These are phyloP conservation scores for Monosporascus cannonballus DNA, from an alignment of 2,329 filamentous ascomycete genomes.

Conservation along the genomic window DNA sequence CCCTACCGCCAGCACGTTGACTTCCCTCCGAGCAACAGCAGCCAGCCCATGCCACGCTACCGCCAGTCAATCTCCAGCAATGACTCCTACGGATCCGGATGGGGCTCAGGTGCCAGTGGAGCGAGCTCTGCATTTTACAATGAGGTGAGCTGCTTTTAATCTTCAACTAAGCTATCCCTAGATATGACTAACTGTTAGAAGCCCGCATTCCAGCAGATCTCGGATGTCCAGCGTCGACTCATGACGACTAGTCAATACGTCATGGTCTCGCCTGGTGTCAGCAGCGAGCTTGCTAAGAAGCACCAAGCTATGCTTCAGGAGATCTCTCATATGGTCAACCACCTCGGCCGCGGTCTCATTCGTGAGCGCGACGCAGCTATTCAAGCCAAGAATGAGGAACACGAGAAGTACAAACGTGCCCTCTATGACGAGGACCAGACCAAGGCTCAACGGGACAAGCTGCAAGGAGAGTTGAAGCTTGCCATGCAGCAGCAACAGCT, in stretches of 20 bases:
- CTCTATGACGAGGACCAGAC: constrained; percentile 3
- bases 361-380: constrained; percentile 11
- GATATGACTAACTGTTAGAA: neutral
- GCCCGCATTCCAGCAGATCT: constrained; percentile 4
- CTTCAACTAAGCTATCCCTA: neutral
- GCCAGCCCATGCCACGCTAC: neutral
- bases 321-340: constrained; percentile 13
- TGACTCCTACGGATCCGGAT: neutral
- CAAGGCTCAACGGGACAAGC: constrained; percentile 1
- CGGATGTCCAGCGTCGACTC: constrained; percentile 9
- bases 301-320: constrained; percentile 14
- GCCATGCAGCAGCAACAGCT: constrained; percentile 8
- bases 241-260: constrained; percentile 15
- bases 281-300: constrained; percentile 5
- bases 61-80: constrained; percentile 1
- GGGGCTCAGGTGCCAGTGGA: neutral
- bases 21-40: neutral
- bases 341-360: constrained; percentile 6
- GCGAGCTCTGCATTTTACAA: neutral
- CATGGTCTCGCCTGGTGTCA: constrained; percentile 13
- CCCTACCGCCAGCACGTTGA: constrained; percentile 1
- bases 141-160: constrained; percentile 1
- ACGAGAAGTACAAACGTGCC: constrained; percentile 7
- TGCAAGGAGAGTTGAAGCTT: constrained; percentile 1
- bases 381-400: constrained; percentile 2